Evolutionary conservation across 2,329 filamentous ascomycete genomes (phyloP).

Genomic region (Phialophora expanda): DNA sequence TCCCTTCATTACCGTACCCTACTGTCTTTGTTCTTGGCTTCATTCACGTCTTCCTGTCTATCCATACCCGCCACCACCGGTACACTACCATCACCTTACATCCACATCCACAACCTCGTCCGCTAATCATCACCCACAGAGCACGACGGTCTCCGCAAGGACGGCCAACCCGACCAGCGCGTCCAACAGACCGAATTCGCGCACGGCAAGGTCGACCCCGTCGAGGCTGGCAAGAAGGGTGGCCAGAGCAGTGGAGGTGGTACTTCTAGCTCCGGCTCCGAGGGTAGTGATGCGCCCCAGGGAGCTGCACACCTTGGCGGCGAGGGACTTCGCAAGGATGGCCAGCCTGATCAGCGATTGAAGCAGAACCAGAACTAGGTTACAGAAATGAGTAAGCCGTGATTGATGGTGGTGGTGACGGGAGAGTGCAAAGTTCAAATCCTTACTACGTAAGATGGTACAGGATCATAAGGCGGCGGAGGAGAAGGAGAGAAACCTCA

Average conservation of each 20-base stretch:
- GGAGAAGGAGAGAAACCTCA: too few relatives aligned
- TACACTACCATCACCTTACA: too few relatives aligned
- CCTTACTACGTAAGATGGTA: too few relatives aligned
- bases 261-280: background rate
- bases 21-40: background rate
- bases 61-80: too few relatives aligned
- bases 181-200: conserved; percentile 34
- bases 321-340: conserved; percentile 35
- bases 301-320: conserved; percentile 28
- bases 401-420: too few relatives aligned
- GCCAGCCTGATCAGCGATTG: conserved; percentile 36
- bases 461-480: too few relatives aligned
- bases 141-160: conserved; percentile 39
- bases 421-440: too few relatives aligned
- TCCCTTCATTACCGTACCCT: too few relatives aligned
- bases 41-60: background rate
- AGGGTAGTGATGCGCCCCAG: conserved; percentile 21
- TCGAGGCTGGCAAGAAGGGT: conserved; percentile 37
- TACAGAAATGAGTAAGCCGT: too few relatives aligned
- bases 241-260: conserved; percentile 29
- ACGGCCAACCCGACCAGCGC: conserved; percentile 35
- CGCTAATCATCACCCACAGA: conserved; percentile 15
- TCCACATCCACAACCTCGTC: background rate
- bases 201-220: conserved; percentile 38
- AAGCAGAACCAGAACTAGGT: conserved; percentile 30